Evolutionary conservation across 768 basidiomycete genomes (phyloP), one percentile per base, ranked within the genome.

Genomic region (Lactifluus volemus): DNA sequence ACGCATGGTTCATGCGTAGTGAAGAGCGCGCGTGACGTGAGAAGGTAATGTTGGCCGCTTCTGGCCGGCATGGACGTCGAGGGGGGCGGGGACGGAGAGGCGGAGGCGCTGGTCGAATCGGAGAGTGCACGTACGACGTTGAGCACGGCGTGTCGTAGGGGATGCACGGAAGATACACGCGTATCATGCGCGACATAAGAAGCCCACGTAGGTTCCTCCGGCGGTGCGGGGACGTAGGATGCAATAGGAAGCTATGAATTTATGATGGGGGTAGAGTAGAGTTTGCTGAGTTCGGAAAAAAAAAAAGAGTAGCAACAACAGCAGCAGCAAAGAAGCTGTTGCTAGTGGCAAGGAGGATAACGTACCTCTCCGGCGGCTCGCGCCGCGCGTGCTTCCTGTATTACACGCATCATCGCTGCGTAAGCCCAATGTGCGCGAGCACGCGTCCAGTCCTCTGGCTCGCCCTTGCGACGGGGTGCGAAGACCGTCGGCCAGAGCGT

Each of bases 1-100:
- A 99, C 81, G 67, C 97, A 99, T 0, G 97, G 97, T 67, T 99
- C 97, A 73, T 99, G 96, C 10, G 92, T 92, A 55, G 84, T 83
- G 76, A 98, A 98, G 29, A 98, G 77, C 1, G 85, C 84, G 17
- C 85, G 80, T 2, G 85, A 84, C 0, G 93, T 98, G 29, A 98
- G 79, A 48, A 98, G 85, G 73, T 99, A 99, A 68, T 89, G 86
- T 1, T 85, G 75, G 14, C 90, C 88, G 66, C 90, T 92, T 21
- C 42, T 59, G 38, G 38, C 21, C 9, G 61, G 5, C 30, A 34
- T 50, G 53, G 55, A 63, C 39, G 21, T 30, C 6, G 67, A 59
- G 65, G 63, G 48, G 58, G 66, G 59, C 53, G 50, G 56, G 11
- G 60, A 56, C 47, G 60, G 53, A 50, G 62, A 19, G 1, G 70